Evolutionary conservation across 768 basidiomycete species (phyloP).

Genomic region (Suillus decipiens): DNA sequence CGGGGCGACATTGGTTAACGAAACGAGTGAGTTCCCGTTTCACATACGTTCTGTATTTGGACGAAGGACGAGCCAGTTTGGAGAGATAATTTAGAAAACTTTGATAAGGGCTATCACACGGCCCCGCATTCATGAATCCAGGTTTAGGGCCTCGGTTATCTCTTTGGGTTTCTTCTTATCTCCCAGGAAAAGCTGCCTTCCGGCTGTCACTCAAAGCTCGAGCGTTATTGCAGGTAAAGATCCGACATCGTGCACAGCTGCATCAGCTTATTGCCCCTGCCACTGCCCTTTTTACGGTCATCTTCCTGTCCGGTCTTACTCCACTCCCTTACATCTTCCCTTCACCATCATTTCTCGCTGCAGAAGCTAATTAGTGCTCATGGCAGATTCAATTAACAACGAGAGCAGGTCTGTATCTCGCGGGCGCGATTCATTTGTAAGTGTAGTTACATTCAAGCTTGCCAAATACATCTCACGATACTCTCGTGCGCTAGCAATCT

Average conservation of each 20-base stretch:
- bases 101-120: constrained; percentile 9
- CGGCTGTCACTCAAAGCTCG: not conserved
- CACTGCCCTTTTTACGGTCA: not conserved
- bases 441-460: constrained; percentile 23
- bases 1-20: constrained; percentile 10
- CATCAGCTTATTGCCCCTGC: not conserved
- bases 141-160: not conserved
- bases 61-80: not conserved
- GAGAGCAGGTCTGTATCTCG: constrained; percentile 54
- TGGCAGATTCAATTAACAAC: constrained; percentile 26
- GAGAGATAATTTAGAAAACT: constrained; percentile 1
- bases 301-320: constrained; percentile 1
- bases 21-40: constrained; percentile 3
- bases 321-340: not conserved
- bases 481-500: constrained; percentile 40
- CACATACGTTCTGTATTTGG: not conserved
- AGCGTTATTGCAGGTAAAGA: not conserved
- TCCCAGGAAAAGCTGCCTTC: constrained; percentile 2
- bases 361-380: constrained; percentile 9
- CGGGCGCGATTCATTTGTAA: constrained; percentile 60
- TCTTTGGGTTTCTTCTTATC: constrained; percentile 1
- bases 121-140: not conserved
- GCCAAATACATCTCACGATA: constrained; percentile 7
- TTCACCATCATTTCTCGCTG: not conserved
- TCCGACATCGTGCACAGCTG: constrained; percentile 10